Base-by-base conservation (phyloP, 2,329 filamentous ascomycete genomes). In the Periglandula ipomoeae region DNA sequence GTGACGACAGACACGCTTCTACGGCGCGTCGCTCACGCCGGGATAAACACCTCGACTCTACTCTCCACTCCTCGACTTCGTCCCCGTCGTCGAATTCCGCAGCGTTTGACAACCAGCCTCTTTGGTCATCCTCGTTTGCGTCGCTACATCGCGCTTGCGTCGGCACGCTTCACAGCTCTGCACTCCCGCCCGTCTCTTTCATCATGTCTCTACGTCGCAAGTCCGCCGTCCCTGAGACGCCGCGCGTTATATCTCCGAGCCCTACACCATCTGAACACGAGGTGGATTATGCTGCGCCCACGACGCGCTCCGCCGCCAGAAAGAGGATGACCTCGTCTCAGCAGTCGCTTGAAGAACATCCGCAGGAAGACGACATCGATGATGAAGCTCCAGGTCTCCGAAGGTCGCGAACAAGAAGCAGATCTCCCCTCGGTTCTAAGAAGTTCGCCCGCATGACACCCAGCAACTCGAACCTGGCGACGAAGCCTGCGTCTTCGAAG, bases 201-300 rank as follows among this genome's bases (percentile, higher is more conserved):
- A 61, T 64, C 60, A 80, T 83, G 71, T 73, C 78, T 49, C 62
- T 72, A 52, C 72, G 70, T 50, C 65, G 68, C 46, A 71, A 78
- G 4, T 22, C 24, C 9, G 66, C 73, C 57, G 73, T 93, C 50
- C 89, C 90, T 50, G 78, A 78, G 50, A 93, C 85, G 49, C 89
- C 89, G 60, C 84, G 89, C 61, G 87, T 96, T 57, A 94, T 93
- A 58, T 94, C 89, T 11, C 89, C 90, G 37, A 93, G 89, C 48
- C 89, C 90, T 37, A 84, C 85, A 3, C 62, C 65, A 22, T 65
- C 65, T 39, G 65, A 67, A 48, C 58, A 52, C 26, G 63, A 62
- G 17, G 50, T 50, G 24, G 66, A 66, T 34, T 79, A 94, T 66
- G 81, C 80, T 55, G 85, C 82, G 9, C 88, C 88, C 5, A 75